These are phyloP conservation scores for Rhododendron kiyosumense DNA, from an alignment of 148 eudicot species.

Conservation along the genomic window DNA sequence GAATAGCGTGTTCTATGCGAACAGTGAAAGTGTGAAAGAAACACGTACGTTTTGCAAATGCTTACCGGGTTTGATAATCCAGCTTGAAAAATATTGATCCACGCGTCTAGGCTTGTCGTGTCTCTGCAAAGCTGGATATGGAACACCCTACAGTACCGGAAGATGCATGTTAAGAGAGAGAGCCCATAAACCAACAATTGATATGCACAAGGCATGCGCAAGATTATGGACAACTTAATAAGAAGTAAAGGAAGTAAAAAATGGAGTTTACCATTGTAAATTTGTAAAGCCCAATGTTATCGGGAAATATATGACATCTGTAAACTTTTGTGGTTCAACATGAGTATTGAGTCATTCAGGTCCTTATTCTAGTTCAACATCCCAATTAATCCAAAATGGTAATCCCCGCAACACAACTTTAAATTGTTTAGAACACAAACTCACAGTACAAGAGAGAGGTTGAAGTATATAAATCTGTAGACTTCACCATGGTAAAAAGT, in stretches of 20 bases:
- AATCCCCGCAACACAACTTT: not conserved
- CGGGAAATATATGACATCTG: not conserved
- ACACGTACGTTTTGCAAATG: not conserved
- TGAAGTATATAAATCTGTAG: not conserved
- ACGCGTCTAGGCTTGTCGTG: slow-evolving; percentile 94
- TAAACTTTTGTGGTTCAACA: not conserved
- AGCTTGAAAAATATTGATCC: slow-evolving; percentile 87
- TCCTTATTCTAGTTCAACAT: not conserved
- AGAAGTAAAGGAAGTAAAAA: not conserved
- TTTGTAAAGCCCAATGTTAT: not conserved
- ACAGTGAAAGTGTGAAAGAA: not conserved
- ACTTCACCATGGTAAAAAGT: not conserved
- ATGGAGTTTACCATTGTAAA: not conserved
- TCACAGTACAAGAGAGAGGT: not conserved
- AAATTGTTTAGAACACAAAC: not conserved
- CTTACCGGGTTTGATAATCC: slow-evolving; percentile 89
- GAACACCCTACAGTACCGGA: slow-evolving; percentile 54
- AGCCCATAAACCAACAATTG: not conserved
- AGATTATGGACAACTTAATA: not conserved
- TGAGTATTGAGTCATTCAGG: not conserved
- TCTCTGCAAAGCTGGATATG: slow-evolving; percentile 66
- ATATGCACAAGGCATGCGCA: not conserved
- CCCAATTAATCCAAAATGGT: not conserved
- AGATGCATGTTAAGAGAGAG: not conserved
- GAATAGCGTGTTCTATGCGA: not conserved